Conservation (phyloP, 2,329 filamentous ascomycete genomes). For the Claviceps fusiformis region DNA sequence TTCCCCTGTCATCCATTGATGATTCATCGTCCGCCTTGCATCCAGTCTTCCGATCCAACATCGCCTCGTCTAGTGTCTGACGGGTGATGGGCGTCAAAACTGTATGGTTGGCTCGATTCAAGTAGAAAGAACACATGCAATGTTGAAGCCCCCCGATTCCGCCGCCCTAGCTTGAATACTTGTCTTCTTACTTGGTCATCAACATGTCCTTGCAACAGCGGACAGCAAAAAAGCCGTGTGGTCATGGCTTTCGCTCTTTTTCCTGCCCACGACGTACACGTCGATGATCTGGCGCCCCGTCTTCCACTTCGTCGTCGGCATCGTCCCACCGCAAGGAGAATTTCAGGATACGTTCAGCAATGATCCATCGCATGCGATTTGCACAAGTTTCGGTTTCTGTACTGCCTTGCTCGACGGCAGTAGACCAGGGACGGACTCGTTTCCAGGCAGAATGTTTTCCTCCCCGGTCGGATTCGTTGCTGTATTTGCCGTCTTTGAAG, state of each 20-base stretch:
- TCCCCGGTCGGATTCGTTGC: constrained; percentile 6
- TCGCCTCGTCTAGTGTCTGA: neutral
- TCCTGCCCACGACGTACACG: neutral
- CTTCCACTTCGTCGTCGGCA: neutral
- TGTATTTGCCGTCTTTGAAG: constrained; percentile 23
- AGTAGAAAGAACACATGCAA: neutral
- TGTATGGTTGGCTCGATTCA: neutral
- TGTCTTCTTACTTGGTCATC: no score
- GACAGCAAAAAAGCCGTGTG: no score
- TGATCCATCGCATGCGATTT: neutral
- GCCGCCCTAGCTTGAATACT: no score
- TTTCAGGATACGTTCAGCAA: neutral
- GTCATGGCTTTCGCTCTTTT: neutral
- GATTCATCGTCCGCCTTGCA: neutral
- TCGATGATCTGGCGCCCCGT: neutral
- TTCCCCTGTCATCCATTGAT: no score
- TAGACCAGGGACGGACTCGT: neutral
- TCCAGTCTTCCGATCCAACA: neutral
- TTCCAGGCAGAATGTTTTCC: neutral
- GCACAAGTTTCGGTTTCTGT: neutral
- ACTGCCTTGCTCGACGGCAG: neutral
- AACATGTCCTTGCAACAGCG: no score
- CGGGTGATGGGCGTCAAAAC: neutral
- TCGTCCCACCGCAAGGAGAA: neutral
- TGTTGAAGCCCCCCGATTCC: no score